Evolutionary conservation across 345 rosid genomes (phyloP).

Genomic region (Citropsis articulata): DNA sequence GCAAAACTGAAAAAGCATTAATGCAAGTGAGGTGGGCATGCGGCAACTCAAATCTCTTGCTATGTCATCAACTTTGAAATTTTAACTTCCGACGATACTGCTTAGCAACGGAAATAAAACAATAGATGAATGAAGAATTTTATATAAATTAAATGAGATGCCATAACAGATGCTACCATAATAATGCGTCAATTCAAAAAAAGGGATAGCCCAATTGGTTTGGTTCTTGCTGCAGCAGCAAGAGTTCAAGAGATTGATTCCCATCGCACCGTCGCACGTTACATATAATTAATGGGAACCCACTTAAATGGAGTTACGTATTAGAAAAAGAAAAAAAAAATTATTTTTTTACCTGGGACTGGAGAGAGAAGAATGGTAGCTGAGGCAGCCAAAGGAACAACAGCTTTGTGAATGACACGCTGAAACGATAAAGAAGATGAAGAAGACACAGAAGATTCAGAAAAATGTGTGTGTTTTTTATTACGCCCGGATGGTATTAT

Average conservation of each 20-base stretch:
- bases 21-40: background rate
- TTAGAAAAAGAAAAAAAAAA: background rate
- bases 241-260: no score
- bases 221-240: no score
- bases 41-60: background rate
- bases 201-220: no score
- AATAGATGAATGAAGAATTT: background rate
- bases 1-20: background rate
- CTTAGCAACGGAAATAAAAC: background rate
- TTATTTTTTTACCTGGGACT: constrained; percentile 41
- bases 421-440: constrained; percentile 22
- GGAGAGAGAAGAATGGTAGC: constrained; percentile 65
- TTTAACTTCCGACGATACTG: background rate
- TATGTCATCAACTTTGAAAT: background rate
- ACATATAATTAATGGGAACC: no score
- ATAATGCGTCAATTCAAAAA: no score
- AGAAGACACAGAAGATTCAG: constrained; percentile 10
- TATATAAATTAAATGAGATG: background rate
- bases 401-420: constrained; percentile 32
- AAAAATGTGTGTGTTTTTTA: constrained; percentile 4
- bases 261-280: no score
- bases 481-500: constrained; percentile 5
- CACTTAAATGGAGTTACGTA: background rate
- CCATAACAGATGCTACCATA: background rate
- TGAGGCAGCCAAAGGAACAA: constrained; percentile 66